phyloP scores from a whole-genome alignment of 768 basidiomycete genomes.

The Lactifluus subvellereus region DNA sequence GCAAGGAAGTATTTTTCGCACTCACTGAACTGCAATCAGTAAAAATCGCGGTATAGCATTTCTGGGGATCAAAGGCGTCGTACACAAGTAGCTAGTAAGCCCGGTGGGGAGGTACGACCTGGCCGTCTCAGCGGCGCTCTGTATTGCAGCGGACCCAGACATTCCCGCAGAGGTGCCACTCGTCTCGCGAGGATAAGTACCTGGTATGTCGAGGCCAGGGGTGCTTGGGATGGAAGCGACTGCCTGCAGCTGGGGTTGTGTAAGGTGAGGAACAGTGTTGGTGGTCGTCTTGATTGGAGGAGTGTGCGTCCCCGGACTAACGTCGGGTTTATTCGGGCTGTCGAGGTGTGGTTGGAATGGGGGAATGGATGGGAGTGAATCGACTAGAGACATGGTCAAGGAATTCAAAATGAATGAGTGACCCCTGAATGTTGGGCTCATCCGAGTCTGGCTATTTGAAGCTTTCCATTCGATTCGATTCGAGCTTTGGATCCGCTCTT shows the following conservation, averaged over 20 bases:
- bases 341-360: not conserved
- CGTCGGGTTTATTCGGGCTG: not conserved
- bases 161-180: not conserved
- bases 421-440: constrained; percentile 10
- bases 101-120: not conserved
- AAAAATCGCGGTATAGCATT: not conserved
- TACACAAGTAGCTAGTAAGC: not conserved
- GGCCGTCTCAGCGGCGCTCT: not conserved
- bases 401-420: not conserved
- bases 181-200: constrained; percentile 14
- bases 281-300: constrained; percentile 20
- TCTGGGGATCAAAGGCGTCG: not conserved
- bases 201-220: constrained; percentile 12
- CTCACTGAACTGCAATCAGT: not conserved
- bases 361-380: constrained; percentile 1
- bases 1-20: constrained; percentile 29
- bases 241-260: not conserved
- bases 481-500: constrained; percentile 12
- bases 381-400: constrained; percentile 5
- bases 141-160: not conserved
- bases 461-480: not conserved
- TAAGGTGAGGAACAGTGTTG: not conserved
- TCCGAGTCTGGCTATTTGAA: constrained; percentile 18
- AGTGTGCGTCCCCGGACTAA: not conserved
- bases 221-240: constrained; percentile 9